Conservation (phyloP, 192 early-diverging fungal genomes). For the Backusella liffmaniae region DNA sequence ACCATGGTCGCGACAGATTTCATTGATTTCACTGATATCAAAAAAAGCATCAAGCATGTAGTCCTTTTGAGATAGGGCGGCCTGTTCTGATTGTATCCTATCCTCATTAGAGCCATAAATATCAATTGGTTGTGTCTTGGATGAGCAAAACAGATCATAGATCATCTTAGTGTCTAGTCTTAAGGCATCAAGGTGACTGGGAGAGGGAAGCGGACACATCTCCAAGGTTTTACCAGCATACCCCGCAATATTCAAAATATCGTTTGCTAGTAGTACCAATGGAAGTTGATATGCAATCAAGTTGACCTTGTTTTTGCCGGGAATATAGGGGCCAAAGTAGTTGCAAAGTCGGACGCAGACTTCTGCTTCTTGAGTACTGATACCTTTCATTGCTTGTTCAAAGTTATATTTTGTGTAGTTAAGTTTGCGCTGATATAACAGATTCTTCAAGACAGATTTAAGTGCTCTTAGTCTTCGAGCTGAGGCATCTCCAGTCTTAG, state of each 20-base stretch:
- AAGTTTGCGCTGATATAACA: not conserved
- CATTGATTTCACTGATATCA: too few relatives aligned
- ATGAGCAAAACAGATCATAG: not conserved
- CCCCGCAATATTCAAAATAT: not conserved
- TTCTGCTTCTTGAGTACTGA: not conserved
- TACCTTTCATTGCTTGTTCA: not conserved
- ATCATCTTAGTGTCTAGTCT: not conserved
- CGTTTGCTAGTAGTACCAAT: not conserved
- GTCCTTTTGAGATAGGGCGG: not conserved
- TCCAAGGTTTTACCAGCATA: not conserved
- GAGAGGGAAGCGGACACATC: not conserved
- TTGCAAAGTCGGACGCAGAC: not conserved
- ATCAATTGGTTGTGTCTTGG: not conserved
- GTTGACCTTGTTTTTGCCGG: not conserved
- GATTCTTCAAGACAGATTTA: not conserved
- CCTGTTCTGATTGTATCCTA: not conserved
- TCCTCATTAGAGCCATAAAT: not conserved
- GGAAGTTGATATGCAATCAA: not conserved
- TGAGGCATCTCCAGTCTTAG: too few relatives aligned
- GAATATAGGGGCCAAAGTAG: not conserved
- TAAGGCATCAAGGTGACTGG: not conserved
- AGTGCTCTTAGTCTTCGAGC: not conserved
- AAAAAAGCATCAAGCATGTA: not conserved
- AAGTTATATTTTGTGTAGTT: not conserved
- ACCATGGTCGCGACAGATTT: too few relatives aligned